Evolutionary conservation across 2,329 filamentous ascomycete genomes (phyloP).

Genomic region (Paecilomyces niveus): DNA sequence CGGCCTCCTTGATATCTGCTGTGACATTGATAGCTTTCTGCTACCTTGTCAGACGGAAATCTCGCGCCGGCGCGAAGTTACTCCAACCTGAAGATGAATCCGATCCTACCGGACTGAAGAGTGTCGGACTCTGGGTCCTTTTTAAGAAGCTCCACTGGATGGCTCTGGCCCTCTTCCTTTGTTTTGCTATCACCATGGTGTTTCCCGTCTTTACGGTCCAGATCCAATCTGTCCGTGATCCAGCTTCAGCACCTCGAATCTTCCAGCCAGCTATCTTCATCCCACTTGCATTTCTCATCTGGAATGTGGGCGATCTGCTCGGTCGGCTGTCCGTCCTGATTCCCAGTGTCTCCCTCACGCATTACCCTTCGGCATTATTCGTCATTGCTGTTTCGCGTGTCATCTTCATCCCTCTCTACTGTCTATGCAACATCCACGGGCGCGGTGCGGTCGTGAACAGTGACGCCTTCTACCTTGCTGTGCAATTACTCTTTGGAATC

Average conservation of each 20-base stretch:
- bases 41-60: slow-evolving; percentile 47
- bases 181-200: slow-evolving; percentile 82
- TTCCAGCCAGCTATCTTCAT: slow-evolving; percentile 69
- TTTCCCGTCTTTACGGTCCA: slow-evolving; percentile 85
- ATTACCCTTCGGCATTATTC: slow-evolving; percentile 62
- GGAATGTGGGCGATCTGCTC: slow-evolving; percentile 81
- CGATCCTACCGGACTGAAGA: slow-evolving; percentile 37
- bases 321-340: slow-evolving; percentile 64
- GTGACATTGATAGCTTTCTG: slow-evolving; percentile 66
- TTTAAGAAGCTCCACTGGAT: slow-evolving; percentile 74
- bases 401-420: slow-evolving; percentile 73
- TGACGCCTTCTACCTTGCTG: slow-evolving; percentile 81
- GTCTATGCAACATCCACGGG: slow-evolving; percentile 80
- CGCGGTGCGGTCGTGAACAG: slow-evolving; percentile 66
- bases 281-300: slow-evolving; percentile 81
- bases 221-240: slow-evolving; percentile 46
- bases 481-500: slow-evolving; percentile 77
- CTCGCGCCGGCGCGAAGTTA: slow-evolving; percentile 24
- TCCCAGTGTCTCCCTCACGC: slow-evolving; percentile 50
- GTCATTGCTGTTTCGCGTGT: slow-evolving; percentile 57
- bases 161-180: slow-evolving; percentile 67
- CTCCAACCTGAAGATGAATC: slow-evolving; percentile 30
- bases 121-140: slow-evolving; percentile 56
- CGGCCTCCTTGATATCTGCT: slow-evolving; percentile 70
- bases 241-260: slow-evolving; percentile 47